Base-by-base conservation (phyloP, 129 eudicot species). In the Lactuca sativa region DNA sequence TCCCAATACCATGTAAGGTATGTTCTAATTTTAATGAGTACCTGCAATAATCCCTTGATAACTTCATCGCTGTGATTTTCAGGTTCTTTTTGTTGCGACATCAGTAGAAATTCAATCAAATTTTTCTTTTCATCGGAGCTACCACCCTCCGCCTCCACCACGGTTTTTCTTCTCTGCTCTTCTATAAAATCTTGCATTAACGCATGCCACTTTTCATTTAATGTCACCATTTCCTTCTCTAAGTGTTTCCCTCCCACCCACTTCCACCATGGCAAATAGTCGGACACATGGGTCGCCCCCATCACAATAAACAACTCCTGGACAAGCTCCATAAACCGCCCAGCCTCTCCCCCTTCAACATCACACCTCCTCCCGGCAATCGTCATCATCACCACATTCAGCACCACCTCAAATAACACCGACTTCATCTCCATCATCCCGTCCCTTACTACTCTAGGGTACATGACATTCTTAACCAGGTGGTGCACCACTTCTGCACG, bases 291-390 rank as follows among this genome's bases (percentile, higher is more conserved):
- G 9, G 79, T 38, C 9, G 74, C 68, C 18, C 58, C 77, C 12
- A 77, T 77, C 36, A 82, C 0, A 31, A 21, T 10, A 2, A 77
- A 55, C 3, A 80, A 37, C 64, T 84, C 90, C 10, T 12, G 47
- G 9, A 81, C 56, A 11, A 80, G 77, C 75, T 74, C 82, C 63
- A 69, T 62, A 49, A 87, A 78, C n/a, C 58, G 37, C 61, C 53
- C 53, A 0, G 78, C 73, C 40, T 70, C 59, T 2, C 62, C 69
- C 47, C 80, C 0, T 16, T 70, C 71, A 4, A 74, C 87, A 18
- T 57, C 64, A 49, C 81, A 87, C 71, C 83, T 76, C 66, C 84
- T 87, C 13, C 85, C 89, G 0, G 86, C 83, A 32, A 81, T 79
- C 83, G 82, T 87, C 70, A 79, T 78, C 37, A 80, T 84, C 73